Conservation (phyloP, 345 rosid species). For the Hirschfeldia incana region DNA sequence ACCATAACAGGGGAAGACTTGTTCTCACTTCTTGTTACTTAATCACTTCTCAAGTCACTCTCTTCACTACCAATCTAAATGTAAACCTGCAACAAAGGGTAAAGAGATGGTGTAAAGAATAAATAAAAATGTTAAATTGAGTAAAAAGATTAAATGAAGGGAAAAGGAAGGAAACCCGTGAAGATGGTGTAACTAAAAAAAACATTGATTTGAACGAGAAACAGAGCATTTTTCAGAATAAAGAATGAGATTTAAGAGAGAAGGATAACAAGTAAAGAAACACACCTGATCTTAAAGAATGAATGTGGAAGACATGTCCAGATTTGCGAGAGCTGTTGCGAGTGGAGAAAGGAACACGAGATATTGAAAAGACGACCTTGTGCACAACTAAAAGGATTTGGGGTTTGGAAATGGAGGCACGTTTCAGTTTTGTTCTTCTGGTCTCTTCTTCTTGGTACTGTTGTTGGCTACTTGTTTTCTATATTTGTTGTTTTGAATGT, state of each 20-base stretch:
- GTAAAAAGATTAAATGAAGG: not conserved
- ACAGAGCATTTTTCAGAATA: not conserved
- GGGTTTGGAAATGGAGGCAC: conserved; percentile 51
- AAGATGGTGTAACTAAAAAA: conserved; percentile 13
- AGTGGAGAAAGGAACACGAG: conserved; percentile 25
- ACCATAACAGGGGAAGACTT: conserved; percentile 41
- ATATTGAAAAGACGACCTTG: conserved; percentile 17
- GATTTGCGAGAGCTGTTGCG: conserved; percentile 20
- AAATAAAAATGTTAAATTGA: not conserved
- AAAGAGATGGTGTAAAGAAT: too few species aligned
- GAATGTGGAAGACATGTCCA: conserved; percentile 17
- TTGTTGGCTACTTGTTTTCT: conserved; percentile 30
- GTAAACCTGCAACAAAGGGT: conserved; percentile 28
- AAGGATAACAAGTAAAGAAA: not conserved
- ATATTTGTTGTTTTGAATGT: conserved; percentile 39
- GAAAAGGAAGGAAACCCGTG: conserved; percentile 33
- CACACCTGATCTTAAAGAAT: conserved; percentile 3
- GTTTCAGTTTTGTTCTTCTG: conserved; percentile 50
- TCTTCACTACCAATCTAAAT: not conserved
- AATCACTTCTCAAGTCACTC: not conserved
- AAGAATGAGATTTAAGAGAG: conserved; percentile 15
- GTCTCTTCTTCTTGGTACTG: conserved; percentile 9
- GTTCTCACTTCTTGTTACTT: conserved; percentile 1
- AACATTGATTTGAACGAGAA: conserved; percentile 14
- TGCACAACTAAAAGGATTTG: conserved; percentile 9